Evolutionary conservation across 2,329 filamentous ascomycete genomes (phyloP), one percentile per base, ranked within the genome.

Genomic region (Fusarium verrucosum): DNA sequence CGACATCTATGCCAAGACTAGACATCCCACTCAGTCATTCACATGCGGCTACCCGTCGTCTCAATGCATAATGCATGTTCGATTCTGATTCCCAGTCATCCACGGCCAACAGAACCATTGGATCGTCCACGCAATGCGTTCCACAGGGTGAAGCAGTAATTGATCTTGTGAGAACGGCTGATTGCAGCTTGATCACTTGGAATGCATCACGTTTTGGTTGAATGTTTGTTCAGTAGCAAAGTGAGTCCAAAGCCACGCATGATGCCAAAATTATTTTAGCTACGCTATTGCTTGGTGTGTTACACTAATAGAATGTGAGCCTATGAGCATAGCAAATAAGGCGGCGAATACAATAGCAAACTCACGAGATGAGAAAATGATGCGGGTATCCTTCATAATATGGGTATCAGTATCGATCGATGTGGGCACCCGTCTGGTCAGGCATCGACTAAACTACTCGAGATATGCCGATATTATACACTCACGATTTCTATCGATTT

Each of bases 111-210:
- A 42, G 16, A 8, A 28, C 7, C 25, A 26, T 26, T 4, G 26
- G 11, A 30, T 17, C 26, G 20, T 38, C n/a, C n/a, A 11, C 30
- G 14, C 22, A 28, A 28, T n/a, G n/a, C 16, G 36, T 58, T 26
- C 10, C 36, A 63, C 40, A 26, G 45, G 37, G 14, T 10, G 13
- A 56, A 22, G 28, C 28, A 62, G 37, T 40, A 32, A 42, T 50
- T 22, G 17, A 50, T 55, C 44, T 28, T 59, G 47, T 66, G 47
- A 36, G 32, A 23, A 4, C 47, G 62, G 62, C 14, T 44, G 32
- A 26, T 41, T 63, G 47, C 62, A 65, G 25, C 4, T 26, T 25
- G 20, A 44, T 46, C 32, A 40, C 19, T 10, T 13, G 11, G 7
- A 26, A 30, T 38, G 19, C 14, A 26, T 35, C 35, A 20, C 10